Conservation (phyloP, 805 yeast species). For the Komagataella pseudopastoris region DNA sequence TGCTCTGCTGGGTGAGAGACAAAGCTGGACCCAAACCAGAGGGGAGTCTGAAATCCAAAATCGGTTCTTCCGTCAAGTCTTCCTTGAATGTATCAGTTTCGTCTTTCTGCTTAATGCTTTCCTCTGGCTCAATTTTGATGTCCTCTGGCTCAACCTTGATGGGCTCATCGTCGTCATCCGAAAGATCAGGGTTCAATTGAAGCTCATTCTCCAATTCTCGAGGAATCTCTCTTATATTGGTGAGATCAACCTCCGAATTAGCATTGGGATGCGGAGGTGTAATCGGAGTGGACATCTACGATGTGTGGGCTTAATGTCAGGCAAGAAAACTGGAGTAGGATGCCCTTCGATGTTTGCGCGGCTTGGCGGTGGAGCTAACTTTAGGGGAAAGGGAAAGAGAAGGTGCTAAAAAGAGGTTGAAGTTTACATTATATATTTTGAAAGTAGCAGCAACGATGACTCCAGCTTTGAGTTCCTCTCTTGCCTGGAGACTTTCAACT, state of each 20-base stretch:
- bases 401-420: neutral
- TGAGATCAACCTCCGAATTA: slow-evolving; percentile 9
- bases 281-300: slow-evolving; percentile 5
- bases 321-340: neutral
- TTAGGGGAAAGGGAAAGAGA: neutral
- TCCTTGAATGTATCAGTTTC: neutral
- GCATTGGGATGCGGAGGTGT: slow-evolving; percentile 17
- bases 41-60: neutral
- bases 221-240: slow-evolving; percentile 6
- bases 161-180: slow-evolving; percentile 6
- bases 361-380: neutral
- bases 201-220: slow-evolving; percentile 12
- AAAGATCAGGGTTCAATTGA: slow-evolving; percentile 8
- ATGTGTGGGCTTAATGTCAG: neutral
- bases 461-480: neutral
- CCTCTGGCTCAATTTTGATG: neutral
- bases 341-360: neutral
- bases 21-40: neutral
- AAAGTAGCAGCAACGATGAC: neutral
- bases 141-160: neutral
- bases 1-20: slow-evolving; percentile 36
- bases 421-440: neutral
- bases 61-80: neutral
- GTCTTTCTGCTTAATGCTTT: slow-evolving; percentile 1
- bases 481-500: neutral